These are phyloP conservation scores for Septoria petroselini DNA, from an alignment of 2,329 filamentous ascomycete genomes.

Conservation along the genomic window DNA sequence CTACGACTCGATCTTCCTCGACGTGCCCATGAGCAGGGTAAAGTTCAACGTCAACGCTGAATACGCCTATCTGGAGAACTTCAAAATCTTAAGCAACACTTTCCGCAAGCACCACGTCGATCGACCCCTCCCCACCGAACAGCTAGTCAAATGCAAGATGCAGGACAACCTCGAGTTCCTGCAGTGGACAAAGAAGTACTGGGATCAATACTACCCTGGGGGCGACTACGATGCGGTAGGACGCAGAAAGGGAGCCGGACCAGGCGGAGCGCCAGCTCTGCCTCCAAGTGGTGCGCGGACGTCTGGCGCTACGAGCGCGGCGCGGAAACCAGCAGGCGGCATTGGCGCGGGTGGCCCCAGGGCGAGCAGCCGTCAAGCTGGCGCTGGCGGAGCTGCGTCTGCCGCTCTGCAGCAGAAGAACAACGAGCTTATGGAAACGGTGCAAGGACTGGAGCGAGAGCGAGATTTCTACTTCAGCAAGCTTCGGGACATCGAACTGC, in stretches of 20 bases:
- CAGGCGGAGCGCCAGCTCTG: slow-evolving; percentile 47
- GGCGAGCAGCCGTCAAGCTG: slow-evolving; percentile 46
- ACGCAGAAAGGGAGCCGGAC: slow-evolving; percentile 70
- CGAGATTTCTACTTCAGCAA: slow-evolving; percentile 99
- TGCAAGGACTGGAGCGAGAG: slow-evolving; percentile 91
- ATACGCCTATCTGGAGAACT: slow-evolving; percentile 97
- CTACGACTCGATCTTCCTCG: slow-evolving; percentile 96
- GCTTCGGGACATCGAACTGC: slow-evolving; percentile 89
- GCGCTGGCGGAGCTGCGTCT: slow-evolving; percentile 51
- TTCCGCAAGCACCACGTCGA: slow-evolving; percentile 87
- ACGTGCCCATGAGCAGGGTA: slow-evolving; percentile 91
- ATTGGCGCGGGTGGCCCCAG: slow-evolving; percentile 49
- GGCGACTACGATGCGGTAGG: slow-evolving; percentile 91
- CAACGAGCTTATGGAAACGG: slow-evolving; percentile 85
- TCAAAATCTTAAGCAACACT: slow-evolving; percentile 89
- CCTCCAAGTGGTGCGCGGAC: slow-evolving; percentile 21
- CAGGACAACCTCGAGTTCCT: slow-evolving; percentile 99
- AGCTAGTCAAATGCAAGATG: slow-evolving; percentile 97
- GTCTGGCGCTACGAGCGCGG: slow-evolving; percentile 52
- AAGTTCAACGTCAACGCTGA: slow-evolving; percentile 98
- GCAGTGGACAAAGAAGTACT: slow-evolving; percentile 94
- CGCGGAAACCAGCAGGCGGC: slow-evolving; percentile 49
- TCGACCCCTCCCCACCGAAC: slow-evolving; percentile 82
- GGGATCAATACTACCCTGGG: slow-evolving; percentile 97
- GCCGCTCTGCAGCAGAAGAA: slow-evolving; percentile 82